These are phyloP conservation scores for Avena eriantha DNA, from an alignment of 176 grass and related monocot species.

Conservation along the genomic window DNA sequence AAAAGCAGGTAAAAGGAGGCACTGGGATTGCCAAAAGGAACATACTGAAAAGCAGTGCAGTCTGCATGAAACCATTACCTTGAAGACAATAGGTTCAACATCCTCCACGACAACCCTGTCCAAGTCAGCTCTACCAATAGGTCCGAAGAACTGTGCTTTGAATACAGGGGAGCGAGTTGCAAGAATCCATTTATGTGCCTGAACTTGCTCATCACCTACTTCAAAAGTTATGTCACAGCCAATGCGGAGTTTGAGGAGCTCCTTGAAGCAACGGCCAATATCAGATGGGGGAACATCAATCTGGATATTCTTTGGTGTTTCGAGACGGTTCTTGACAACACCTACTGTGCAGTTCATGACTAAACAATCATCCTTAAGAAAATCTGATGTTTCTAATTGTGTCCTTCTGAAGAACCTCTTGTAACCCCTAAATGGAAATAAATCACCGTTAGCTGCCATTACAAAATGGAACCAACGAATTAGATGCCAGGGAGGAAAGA, in stretches of 20 bases:
- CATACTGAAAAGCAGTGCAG: background rate
- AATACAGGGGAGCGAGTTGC: conserved; percentile 86
- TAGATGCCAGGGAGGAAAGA: background rate
- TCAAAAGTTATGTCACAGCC: conserved; percentile 78
- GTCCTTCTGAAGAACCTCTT: conserved; percentile 89
- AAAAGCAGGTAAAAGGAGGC: background rate
- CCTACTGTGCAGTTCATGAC: conserved; percentile 87
- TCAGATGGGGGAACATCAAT: conserved; percentile 67
- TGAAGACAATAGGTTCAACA: conserved; percentile 84
- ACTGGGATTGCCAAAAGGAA: background rate
- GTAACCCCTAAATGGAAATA: conserved; percentile 74
- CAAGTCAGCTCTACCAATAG: conserved; percentile 73
- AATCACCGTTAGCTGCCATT: background rate
- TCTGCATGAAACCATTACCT: conserved; percentile 57
- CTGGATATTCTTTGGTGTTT: conserved; percentile 65
- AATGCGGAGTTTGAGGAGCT: conserved; percentile 57
- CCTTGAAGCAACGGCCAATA: conserved; percentile 67
- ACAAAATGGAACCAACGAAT: background rate
- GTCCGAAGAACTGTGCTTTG: conserved; percentile 92
- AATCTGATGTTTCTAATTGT: conserved; percentile 70
- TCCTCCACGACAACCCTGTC: conserved; percentile 69
- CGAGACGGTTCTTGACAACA: conserved; percentile 74
- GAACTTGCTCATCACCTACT: conserved; percentile 66
- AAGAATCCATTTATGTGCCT: conserved; percentile 85
- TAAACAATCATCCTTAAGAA: conserved; percentile 75